Evolutionary conservation across 768 basidiomycete species (phyloP).

Genomic region (Sporobolomyces phaffii): DNA sequence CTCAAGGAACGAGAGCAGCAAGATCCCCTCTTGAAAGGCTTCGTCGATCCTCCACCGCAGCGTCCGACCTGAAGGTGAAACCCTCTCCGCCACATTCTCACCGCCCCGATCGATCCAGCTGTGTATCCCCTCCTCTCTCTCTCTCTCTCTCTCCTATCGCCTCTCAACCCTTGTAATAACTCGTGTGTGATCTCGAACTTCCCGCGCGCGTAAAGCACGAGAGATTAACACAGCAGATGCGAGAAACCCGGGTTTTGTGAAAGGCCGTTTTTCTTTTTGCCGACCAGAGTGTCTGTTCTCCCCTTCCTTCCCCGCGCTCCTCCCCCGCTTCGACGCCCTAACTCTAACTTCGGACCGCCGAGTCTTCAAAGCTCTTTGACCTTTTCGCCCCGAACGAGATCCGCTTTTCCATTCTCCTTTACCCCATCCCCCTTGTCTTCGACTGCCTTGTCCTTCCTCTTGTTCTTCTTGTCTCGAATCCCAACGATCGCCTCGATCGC

Average conservation of each 20-base stretch:
- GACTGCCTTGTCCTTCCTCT: background rate
- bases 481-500: slow-evolving; percentile 31
- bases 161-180: background rate
- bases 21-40: slow-evolving; percentile 26
- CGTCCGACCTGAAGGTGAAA: slow-evolving; percentile 19
- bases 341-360: too few relatives aligned
- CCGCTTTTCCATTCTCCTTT: background rate
- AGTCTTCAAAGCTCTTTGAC: too few relatives aligned
- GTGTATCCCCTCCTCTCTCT: background rate
- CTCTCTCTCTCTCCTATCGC: background rate
- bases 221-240: too few relatives aligned
- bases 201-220: too few relatives aligned
- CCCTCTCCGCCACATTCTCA: background rate
- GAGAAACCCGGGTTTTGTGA: too few relatives aligned
- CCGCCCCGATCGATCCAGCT: too few relatives aligned
- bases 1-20: background rate
- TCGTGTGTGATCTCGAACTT: too few relatives aligned
- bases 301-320: too few relatives aligned
- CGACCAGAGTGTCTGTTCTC: too few relatives aligned
- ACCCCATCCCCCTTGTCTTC: background rate
- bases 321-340: too few relatives aligned
- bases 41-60: slow-evolving; percentile 14
- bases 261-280: too few relatives aligned
- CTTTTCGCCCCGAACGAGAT: too few relatives aligned
- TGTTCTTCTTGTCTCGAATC: slow-evolving; percentile 17